Evolutionary conservation across 75 land plant genomes (phyloP), one percentile per base, ranked within the genome.

Genomic region (Pinus tabuliformis): DNA sequence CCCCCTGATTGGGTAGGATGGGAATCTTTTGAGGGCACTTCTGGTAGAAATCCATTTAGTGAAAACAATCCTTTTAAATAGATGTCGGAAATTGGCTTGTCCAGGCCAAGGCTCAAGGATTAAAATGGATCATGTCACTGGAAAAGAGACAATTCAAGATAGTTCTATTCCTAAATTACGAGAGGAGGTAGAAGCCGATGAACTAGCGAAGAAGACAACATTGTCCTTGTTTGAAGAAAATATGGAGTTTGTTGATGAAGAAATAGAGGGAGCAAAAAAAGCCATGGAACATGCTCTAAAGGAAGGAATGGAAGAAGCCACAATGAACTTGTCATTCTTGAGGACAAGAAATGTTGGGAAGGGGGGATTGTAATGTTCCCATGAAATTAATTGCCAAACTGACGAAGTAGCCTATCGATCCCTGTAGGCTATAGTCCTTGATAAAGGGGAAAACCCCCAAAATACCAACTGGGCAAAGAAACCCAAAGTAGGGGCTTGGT

Each of bases 1-100:
- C 78, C 87, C 30, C 84, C 90, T 63, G 94, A 87, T 20, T 89
- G 92, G 93, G 86, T 85, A 52, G 91, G 91, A 74, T 91, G 93
- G 98, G 84, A 90, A 63, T 93, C 91, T 59, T 64, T 84, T 24
- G 80, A 73, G 59, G 84, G 78, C 33, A 62, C 77, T 49, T 75
- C 84, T 74, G 79, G 78, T 37, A 73, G 24, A 17, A 78, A 72
- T 54, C 24, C 74, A 30, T 71, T 72, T 16, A 59, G 85, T 57
- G 70, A 70, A 33, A 81, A 78, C 36, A 82, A 76, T 58, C 78
- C 85, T 26, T 83, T 85, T 64, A 65, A 56, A 64, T 56, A 20
- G 79, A 66, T 77, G 15, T 37, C 21, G 56, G 18, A 45, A 20
- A 42, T 66, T n/a, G 37, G 20, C 70, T 66, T 39, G n/a, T 36